phyloP scores from a whole-genome alignment of 805 yeast genomes.

The Ogataea glucozyma region DNA sequence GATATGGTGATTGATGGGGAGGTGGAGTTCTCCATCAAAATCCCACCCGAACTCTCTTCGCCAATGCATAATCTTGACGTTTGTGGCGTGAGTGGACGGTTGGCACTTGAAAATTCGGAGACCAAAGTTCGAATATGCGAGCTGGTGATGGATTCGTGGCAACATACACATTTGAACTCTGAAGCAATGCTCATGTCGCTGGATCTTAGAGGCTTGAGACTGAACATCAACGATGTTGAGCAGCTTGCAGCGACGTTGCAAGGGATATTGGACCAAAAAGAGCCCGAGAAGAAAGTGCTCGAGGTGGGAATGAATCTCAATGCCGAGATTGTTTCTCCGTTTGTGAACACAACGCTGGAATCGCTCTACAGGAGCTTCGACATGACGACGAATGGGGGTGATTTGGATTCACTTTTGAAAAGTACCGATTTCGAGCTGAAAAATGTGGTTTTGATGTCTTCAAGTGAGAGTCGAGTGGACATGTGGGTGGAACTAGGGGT shows the following conservation, averaged over 20 bases:
- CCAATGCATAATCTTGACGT: constrained; percentile 1
- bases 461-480: constrained; percentile 28
- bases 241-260: background rate
- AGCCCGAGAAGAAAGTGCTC: background rate
- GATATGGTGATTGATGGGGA: constrained; percentile 6
- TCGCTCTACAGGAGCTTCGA: constrained; percentile 1
- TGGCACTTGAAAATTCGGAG: background rate
- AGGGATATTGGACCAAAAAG: background rate
- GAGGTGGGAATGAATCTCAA: constrained; percentile 15
- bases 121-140: constrained; percentile 1
- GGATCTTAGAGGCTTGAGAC: constrained; percentile 5
- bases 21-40: background rate
- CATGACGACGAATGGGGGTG: constrained; percentile 1
- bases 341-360: constrained; percentile 21
- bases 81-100: constrained; percentile 7
- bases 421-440: constrained; percentile 12
- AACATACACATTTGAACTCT: constrained; percentile 23
- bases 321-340: constrained; percentile 25
- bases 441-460: constrained; percentile 28
- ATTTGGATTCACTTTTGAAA: constrained; percentile 6
- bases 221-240: constrained; percentile 6
- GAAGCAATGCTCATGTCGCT: constrained; percentile 8
- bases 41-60: constrained; percentile 9
- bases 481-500: constrained; percentile 36
- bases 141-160: constrained; percentile 19